These are phyloP conservation scores for Chloris gayana DNA, from an alignment of 176 grass and related monocot species.

Conservation along the genomic window DNA sequence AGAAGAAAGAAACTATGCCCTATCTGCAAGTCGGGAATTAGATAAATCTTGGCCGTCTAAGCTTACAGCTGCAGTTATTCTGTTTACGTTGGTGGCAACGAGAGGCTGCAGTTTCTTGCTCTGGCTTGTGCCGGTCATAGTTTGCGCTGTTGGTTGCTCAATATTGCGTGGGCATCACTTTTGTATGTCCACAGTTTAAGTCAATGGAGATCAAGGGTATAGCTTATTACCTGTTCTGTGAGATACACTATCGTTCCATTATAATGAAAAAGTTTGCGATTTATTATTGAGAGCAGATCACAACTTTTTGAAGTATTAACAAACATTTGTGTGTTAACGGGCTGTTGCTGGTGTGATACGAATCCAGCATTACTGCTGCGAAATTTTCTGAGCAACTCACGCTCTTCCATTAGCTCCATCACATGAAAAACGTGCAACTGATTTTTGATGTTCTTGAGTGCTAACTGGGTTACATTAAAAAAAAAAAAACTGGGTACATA, in stretches of 20 bases:
- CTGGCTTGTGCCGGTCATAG: not conserved
- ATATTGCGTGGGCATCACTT: not conserved
- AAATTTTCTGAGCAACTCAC: not conserved
- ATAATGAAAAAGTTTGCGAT: not conserved
- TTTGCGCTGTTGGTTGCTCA: not conserved
- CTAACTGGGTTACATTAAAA: too few species aligned
- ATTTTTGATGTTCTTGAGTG: not conserved
- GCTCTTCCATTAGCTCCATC: not conserved
- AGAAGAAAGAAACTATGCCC: conserved; percentile 75
- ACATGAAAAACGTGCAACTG: not conserved
- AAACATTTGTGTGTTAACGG: not conserved
- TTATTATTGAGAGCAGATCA: not conserved
- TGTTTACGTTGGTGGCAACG: not conserved
- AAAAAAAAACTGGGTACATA: too few species aligned
- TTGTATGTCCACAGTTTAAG: not conserved
- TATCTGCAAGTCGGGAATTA: conserved; percentile 69
- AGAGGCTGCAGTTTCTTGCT: conserved; percentile 9
- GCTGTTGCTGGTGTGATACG: not conserved
- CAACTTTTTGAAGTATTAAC: not conserved
- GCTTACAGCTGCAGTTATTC: not conserved
- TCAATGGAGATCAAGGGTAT: not conserved
- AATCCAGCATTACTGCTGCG: not conserved
- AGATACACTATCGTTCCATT: not conserved
- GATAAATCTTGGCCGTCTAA: conserved; percentile 13
- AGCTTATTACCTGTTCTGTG: not conserved